Percentiles rank a stretch among this genome's conserved stretches.
These are phyloP conservation scores for Alternaria novae-zelandiae DNA, from an alignment of 2,329 filamentous ascomycete genomes.

Conservation along the genomic window DNA sequence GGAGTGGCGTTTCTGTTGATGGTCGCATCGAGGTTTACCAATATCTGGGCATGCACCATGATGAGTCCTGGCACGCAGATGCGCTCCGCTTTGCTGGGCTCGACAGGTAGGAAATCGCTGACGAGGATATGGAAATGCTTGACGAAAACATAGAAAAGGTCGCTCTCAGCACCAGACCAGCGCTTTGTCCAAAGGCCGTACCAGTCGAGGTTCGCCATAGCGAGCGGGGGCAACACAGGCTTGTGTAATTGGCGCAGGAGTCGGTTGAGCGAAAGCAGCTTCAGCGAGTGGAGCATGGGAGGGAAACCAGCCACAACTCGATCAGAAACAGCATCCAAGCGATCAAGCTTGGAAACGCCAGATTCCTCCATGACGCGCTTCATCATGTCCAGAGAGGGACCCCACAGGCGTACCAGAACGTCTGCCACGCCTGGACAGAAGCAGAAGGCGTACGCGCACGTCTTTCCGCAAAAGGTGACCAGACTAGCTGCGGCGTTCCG, in stretches of 20 bases:
- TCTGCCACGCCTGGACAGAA: conserved; percentile 88
- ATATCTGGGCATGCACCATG: conserved; percentile 80
- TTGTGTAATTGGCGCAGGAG: conserved; percentile 67
- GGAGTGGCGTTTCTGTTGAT: conserved; percentile 72
- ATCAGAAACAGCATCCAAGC: conserved; percentile 57
- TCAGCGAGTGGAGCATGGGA: conserved; percentile 65
- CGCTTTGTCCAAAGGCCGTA: conserved; percentile 82
- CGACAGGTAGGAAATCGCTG: conserved; percentile 63
- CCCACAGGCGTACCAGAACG: conserved; percentile 82
- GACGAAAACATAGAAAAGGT: conserved; percentile 89
- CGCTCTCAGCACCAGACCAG: conserved; percentile 87
- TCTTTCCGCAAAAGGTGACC: conserved; percentile 87
- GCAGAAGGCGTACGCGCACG: conserved; percentile 91
- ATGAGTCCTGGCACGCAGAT: conserved; percentile 77
- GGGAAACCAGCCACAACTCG: conserved; percentile 75
- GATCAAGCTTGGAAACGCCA: conserved; percentile 64
- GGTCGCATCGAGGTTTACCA: conserved; percentile 80
- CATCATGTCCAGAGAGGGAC: conserved; percentile 70
- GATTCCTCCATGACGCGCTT: conserved; percentile 75
- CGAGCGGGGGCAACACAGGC: conserved; percentile 69
- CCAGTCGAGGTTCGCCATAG: conserved; percentile 79
- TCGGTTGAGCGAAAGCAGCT: conserved; percentile 67
- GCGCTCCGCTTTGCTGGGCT: conserved; percentile 61
- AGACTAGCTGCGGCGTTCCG: conserved; percentile 69
- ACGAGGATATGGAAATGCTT: conserved; percentile 85